Base-by-base conservation (phyloP, 495 filamentous ascomycete genomes). In the Talaromyces adpressus region DNA sequence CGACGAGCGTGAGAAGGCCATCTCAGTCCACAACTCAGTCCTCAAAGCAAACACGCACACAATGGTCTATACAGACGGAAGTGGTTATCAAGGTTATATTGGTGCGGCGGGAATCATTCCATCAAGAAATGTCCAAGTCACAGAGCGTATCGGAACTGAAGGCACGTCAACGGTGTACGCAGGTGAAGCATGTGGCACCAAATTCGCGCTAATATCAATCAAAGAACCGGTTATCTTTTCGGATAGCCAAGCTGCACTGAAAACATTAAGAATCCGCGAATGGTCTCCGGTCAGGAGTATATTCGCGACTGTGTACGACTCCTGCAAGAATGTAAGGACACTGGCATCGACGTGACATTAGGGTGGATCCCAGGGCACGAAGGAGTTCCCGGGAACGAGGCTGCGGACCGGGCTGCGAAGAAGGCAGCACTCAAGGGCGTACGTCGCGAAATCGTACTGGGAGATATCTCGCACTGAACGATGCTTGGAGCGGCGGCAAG, bases 291-390 rank as follows among this genome's bases (percentile, higher is more conserved):
- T 2, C 23, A 14, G 53, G 30, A 0, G 20, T 57, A 11, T 11
- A 62, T 30, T 23, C 14, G 25, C 9, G 34, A 63, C 16, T 16
- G 47, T n/a, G 36, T 51, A 22, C 6, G 7, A 3, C 57, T 22
- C 16, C n/a, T 34, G 5, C 34, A 18, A 3, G 57, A 59, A 41
- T 14, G 6, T n/a, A 8, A 9, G 2, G 32, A 12, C 4, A 41
- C 20, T 4, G 27, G 34, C 16, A 29, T 18, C 25, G 18, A 34
- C 14, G 57, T 59, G 6, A 22, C 27, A 2, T 57, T 65, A 3
- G 41, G 41, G 5, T 61, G 27, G 54, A 68, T 66, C 25, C 64
- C 64, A 54, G 66, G 62, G 30, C 66, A 68, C 64, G 57, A 57
- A 61, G 64, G 61, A 2, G 25, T 27, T 27, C 25, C 25, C 4